Conservation (phyloP, 306 rosid genomes). For the Ormosia emarginata region DNA sequence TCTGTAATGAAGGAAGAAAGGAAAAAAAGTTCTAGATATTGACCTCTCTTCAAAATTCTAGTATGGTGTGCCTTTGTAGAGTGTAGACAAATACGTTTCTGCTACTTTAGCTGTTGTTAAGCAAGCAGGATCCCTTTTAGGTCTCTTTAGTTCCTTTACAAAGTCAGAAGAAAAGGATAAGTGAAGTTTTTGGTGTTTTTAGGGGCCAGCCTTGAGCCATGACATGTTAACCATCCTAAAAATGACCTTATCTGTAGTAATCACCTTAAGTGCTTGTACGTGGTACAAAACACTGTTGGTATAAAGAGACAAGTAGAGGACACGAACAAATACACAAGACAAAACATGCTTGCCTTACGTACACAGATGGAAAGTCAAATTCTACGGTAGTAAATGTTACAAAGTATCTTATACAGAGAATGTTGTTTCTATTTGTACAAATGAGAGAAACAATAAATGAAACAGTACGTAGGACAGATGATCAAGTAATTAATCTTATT, state of each 20-base stretch:
- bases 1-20: too few relatives aligned
- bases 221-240: constrained; percentile 11
- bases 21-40: too few relatives aligned
- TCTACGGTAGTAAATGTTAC: constrained; percentile 16
- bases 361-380: constrained; percentile 24
- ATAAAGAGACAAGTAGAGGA: constrained; percentile 15
- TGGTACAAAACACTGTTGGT: constrained; percentile 7
- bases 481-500: neutral
- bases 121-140: constrained; percentile 26
- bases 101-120: too few relatives aligned
- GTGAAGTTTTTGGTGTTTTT: constrained; percentile 36
- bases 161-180: constrained; percentile 63
- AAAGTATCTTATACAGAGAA: constrained; percentile 9
- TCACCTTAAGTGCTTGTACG: constrained; percentile 10
- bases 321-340: constrained; percentile 24
- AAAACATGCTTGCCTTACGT: constrained; percentile 28
- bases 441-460: constrained; percentile 17
- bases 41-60: too few relatives aligned
- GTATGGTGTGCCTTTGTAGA: too few relatives aligned
- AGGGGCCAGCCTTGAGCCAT: constrained; percentile 41
- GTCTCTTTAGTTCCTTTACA: constrained; percentile 31
- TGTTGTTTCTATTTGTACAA: constrained; percentile 23
- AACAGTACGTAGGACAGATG: neutral
- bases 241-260: constrained; percentile 18
- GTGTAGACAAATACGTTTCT: too few relatives aligned